These are phyloP conservation scores for Entomophthora muscae DNA, from an alignment of 371 early-diverging fungal species.

Conservation along the genomic window DNA sequence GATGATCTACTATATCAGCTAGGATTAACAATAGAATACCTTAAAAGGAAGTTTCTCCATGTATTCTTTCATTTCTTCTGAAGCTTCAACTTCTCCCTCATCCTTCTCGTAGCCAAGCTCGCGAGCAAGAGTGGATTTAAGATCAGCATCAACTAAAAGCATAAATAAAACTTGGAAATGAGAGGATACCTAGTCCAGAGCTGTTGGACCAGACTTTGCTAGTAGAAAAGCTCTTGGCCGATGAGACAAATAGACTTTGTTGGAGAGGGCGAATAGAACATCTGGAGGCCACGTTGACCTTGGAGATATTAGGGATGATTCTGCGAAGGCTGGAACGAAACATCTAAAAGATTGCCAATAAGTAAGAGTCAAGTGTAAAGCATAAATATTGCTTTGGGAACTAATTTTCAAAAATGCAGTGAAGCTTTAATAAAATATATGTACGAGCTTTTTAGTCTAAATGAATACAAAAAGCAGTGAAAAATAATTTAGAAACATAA, in stretches of 20 bases:
- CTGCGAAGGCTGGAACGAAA: background rate
- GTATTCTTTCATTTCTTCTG: conserved; percentile 63
- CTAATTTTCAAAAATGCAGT: too few species aligned
- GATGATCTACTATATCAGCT: conserved; percentile 32
- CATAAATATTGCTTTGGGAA: too few species aligned
- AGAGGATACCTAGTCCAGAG: background rate
- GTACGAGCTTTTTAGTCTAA: too few species aligned
- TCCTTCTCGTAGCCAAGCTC: conserved; percentile 73
- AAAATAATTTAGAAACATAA: background rate
- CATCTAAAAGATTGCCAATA: background rate
- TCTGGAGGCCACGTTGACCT: background rate
- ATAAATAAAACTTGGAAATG: background rate
- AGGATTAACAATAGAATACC: conserved; percentile 17
- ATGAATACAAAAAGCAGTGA: too few species aligned
- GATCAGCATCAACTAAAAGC: conserved; percentile 43
- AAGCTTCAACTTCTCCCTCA: conserved; percentile 31
- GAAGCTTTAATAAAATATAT: too few species aligned
- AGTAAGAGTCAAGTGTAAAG: background rate
- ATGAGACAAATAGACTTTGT: background rate
- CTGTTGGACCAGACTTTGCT: background rate
- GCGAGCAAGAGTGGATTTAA: conserved; percentile 44
- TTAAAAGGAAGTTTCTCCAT: conserved; percentile 54
- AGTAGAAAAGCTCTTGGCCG: background rate
- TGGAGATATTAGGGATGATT: background rate
- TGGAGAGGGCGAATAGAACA: background rate